These are phyloP conservation scores for Saturnispora serradocipensis DNA, from an alignment of 805 yeast genomes.

Conservation along the genomic window DNA sequence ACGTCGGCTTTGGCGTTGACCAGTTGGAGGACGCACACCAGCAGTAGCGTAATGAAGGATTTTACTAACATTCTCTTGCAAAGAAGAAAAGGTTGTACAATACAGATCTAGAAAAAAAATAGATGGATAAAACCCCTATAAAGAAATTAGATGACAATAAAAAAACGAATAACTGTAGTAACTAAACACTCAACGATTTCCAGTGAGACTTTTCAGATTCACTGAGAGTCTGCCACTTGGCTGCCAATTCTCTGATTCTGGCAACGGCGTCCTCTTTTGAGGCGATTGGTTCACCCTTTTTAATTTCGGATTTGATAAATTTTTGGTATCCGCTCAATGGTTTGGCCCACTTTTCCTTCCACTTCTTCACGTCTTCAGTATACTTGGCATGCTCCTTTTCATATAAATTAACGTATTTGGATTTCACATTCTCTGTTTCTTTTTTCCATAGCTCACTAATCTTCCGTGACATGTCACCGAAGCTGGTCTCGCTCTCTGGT, in stretches of 20 bases:
- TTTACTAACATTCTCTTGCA: neutral
- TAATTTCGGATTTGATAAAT: slow-evolving; percentile 15
- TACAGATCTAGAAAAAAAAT: neutral
- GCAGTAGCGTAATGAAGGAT: neutral
- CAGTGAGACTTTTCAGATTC: slow-evolving; percentile 18
- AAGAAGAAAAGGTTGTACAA: neutral
- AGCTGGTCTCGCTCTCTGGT: neutral
- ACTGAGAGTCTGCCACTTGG: slow-evolving; percentile 18
- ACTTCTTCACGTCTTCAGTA: slow-evolving; percentile 13
- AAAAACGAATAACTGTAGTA: neutral
- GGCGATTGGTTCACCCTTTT: slow-evolving; percentile 8
- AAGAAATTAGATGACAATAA: neutral
- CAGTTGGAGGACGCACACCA: neutral
- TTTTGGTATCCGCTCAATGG: slow-evolving; percentile 18
- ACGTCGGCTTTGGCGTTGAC: neutral
- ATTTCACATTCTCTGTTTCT: slow-evolving; percentile 15
- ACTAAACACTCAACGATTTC: slow-evolving; percentile 7
- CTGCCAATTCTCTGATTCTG: slow-evolving; percentile 16
- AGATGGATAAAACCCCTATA: neutral
- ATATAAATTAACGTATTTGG: slow-evolving; percentile 9
- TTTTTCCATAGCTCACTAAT: slow-evolving; percentile 17
- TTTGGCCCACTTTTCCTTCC: slow-evolving; percentile 20
- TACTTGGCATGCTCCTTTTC: slow-evolving; percentile 9
- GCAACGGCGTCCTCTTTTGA: slow-evolving; percentile 12
- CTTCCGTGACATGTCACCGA: slow-evolving; percentile 6